Evolutionary conservation across 1,284 basidiomycete species (phyloP).

Genomic region (Puccinia novopanici): DNA sequence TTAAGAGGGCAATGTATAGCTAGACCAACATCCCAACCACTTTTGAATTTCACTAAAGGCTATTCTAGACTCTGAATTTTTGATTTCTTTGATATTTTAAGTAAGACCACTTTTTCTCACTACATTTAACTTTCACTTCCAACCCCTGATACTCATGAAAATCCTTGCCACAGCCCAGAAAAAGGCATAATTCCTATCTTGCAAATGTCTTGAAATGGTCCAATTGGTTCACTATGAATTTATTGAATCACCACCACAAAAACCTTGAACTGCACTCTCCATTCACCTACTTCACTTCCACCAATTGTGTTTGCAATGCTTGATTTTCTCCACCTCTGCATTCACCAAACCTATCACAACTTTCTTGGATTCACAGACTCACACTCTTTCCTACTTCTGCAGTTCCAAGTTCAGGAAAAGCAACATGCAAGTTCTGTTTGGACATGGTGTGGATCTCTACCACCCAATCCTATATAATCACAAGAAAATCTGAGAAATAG

Average conservation of each 20-base stretch:
- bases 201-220: conserved; percentile 13
- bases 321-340: background rate
- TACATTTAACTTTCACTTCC: background rate
- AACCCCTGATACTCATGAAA: background rate
- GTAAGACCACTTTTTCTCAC: too few species aligned
- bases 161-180: background rate
- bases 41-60: background rate
- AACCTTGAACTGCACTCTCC: conserved; percentile 7
- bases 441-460: background rate
- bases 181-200: background rate
- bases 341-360: background rate
- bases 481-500: background rate
- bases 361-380: background rate
- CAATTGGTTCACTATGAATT: background rate
- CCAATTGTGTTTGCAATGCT: background rate
- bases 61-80: background rate
- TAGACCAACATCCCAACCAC: too few species aligned
- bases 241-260: background rate
- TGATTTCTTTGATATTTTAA: background rate
- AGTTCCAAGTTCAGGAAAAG: background rate
- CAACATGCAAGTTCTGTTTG: background rate
- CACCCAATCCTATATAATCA: background rate
- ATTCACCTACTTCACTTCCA: conserved; percentile 20
- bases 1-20: too few species aligned
- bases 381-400: background rate